Conservation (phyloP, 495 filamentous ascomycete genomes). For the Hypoxylon intermedium region DNA sequence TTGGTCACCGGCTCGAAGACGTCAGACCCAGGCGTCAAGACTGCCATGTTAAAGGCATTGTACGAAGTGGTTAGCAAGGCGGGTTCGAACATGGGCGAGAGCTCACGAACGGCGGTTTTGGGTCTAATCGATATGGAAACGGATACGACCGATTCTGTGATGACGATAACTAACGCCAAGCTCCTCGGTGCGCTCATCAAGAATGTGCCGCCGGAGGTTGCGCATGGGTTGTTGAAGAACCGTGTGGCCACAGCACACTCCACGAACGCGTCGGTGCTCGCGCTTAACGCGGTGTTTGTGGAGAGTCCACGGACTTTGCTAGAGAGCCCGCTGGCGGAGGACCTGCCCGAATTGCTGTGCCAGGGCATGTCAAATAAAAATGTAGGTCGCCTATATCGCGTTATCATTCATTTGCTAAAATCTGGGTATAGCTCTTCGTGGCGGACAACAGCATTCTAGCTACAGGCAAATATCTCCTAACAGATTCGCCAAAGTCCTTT, state of each 20-base stretch:
- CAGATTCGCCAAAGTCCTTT: constrained; percentile 64
- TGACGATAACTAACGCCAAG: constrained; percentile 86
- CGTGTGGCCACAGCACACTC: constrained; percentile 77
- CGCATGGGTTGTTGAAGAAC: constrained; percentile 75
- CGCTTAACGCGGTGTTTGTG: constrained; percentile 84
- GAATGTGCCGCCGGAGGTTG: constrained; percentile 72
- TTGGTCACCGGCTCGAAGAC: constrained; percentile 94
- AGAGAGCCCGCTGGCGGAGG: constrained; percentile 67
- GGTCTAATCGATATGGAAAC: constrained; percentile 84
- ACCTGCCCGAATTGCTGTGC: constrained; percentile 76
- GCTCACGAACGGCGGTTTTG: constrained; percentile 79
- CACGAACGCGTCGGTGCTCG: constrained; percentile 71
- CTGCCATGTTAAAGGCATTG: constrained; percentile 95
- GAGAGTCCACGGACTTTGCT: constrained; percentile 75
- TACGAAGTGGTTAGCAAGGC: constrained; percentile 97
- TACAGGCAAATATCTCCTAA: constrained; percentile 91
- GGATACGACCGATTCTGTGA: constrained; percentile 73
- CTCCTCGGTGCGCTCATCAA: constrained; percentile 88
- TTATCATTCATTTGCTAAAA: constrained; percentile 4
- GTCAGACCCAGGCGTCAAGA: constrained; percentile 83
- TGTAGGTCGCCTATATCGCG: constrained; percentile 53
- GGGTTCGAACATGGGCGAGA: constrained; percentile 90
- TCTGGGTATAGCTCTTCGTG: constrained; percentile 68
- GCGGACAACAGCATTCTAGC: constrained; percentile 90
- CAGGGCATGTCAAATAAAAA: constrained; percentile 79